Evolutionary conservation across 169 alveolate genomes (phyloP).

Genomic region (Cystoisospora suis): DNA sequence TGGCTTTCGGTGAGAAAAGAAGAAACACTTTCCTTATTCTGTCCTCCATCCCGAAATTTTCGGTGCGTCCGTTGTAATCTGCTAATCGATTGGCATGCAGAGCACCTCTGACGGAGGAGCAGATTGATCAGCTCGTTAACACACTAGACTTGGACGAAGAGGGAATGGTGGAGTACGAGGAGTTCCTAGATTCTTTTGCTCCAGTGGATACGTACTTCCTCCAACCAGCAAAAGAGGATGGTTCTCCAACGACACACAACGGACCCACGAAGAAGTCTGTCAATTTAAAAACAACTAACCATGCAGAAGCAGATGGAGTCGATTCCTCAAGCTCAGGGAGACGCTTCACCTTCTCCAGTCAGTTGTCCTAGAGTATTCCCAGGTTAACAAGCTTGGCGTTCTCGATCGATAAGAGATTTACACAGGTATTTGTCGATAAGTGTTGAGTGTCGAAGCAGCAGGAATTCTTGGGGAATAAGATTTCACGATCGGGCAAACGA

Average conservation of each 20-base stretch:
- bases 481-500: too few relatives aligned
- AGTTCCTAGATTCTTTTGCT: conserved; percentile 71
- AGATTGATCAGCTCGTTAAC: conserved; percentile 71
- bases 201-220: conserved; percentile 65
- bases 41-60: too few relatives aligned
- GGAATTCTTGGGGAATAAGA: too few relatives aligned
- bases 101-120: conserved; percentile 77
- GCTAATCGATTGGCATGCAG: conserved; percentile 44
- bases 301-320: not conserved
- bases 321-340: not conserved
- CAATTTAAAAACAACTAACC: not conserved
- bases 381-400: too few relatives aligned
- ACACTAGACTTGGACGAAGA: conserved; percentile 70
- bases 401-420: too few relatives aligned
- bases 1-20: too few relatives aligned
- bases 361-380: too few relatives aligned
- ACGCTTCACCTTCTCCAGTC: not conserved
- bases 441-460: too few relatives aligned
- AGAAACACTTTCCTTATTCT: too few relatives aligned
- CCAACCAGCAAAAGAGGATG: not conserved
- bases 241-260: not conserved
- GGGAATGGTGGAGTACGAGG: conserved; percentile 71
- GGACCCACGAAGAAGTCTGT: not conserved
- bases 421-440: too few relatives aligned
- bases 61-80: too few relatives aligned